A percentile compares a stretch with the other conserved stretches of the same genome.
phyloP scores from a whole-genome alignment of 306 rosid genomes.

The Mucuna pruriens region DNA sequence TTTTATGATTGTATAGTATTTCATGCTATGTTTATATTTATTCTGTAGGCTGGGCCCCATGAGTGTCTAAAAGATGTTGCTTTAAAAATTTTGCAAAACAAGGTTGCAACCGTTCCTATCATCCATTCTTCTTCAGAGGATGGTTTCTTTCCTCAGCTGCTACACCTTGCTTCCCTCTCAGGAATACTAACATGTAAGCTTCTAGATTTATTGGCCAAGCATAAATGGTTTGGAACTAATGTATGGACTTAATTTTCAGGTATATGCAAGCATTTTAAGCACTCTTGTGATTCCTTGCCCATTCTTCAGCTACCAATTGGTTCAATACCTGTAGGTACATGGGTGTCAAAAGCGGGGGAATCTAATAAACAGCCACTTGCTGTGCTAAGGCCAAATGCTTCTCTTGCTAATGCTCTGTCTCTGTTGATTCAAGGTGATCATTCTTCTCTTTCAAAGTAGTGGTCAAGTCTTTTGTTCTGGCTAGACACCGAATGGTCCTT shows the following conservation, averaged over 20 bases:
- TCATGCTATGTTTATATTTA: conserved; percentile 25
- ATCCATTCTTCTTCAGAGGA: conserved; percentile 46
- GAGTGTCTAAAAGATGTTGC: conserved; percentile 69
- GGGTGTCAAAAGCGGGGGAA: conserved; percentile 63
- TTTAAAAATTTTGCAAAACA: conserved; percentile 59
- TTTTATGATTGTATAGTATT: conserved; percentile 24
- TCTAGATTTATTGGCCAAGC: conserved; percentile 18
- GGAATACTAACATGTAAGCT: conserved; percentile 62
- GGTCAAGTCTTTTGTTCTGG: background rate
- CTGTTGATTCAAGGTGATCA: conserved; percentile 62
- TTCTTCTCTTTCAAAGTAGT: conserved; percentile 27
- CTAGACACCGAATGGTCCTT: background rate
- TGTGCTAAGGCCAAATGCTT: conserved; percentile 58
- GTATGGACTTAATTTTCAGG: conserved; percentile 51
- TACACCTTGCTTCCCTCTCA: conserved; percentile 64
- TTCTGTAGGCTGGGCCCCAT: conserved; percentile 63
- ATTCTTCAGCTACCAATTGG: conserved; percentile 65
- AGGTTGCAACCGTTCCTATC: conserved; percentile 65
- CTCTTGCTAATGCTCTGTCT: conserved; percentile 57
- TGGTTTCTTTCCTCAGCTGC: conserved; percentile 60
- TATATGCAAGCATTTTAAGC: conserved; percentile 69
- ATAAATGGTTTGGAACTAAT: conserved; percentile 46
- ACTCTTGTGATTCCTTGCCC: conserved; percentile 60
- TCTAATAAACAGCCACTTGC: conserved; percentile 49
- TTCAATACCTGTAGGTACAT: conserved; percentile 63